phyloP scores from a whole-genome alignment of 2,329 filamentous ascomycete genomes.

The Acrodontium crateriforme region DNA sequence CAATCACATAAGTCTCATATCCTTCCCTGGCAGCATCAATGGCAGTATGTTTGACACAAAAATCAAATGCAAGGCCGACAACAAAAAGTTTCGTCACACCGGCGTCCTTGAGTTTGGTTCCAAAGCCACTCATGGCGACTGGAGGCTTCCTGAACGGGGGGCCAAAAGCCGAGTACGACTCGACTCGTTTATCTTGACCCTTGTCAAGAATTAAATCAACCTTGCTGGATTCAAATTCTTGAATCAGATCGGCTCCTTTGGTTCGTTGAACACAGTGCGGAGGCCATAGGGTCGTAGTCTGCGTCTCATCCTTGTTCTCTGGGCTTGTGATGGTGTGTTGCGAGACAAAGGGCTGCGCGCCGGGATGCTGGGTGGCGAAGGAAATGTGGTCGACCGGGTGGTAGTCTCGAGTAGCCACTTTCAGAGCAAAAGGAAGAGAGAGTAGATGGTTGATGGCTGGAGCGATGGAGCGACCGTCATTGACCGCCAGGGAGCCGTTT shows the following conservation, averaged over 20 bases:
- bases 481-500: slow-evolving; percentile 71
- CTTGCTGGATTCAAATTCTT: slow-evolving; percentile 48
- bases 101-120: slow-evolving; percentile 39
- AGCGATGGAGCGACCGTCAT: slow-evolving; percentile 55
- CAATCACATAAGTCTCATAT: slow-evolving; percentile 62
- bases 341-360: slow-evolving; percentile 55
- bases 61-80: slow-evolving; percentile 77
- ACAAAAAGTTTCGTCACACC: slow-evolving; percentile 68
- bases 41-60: slow-evolving; percentile 74
- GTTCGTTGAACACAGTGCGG: slow-evolving; percentile 73
- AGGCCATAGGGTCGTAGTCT: slow-evolving; percentile 63
- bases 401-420: slow-evolving; percentile 83
- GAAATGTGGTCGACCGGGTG: slow-evolving; percentile 76
- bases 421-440: slow-evolving; percentile 52
- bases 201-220: slow-evolving; percentile 64
- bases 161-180: slow-evolving; percentile 91
- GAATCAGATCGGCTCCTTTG: slow-evolving; percentile 56
- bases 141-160: slow-evolving; percentile 56
- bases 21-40: slow-evolving; percentile 63
- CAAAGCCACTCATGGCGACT: slow-evolving; percentile 49
- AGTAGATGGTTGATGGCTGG: slow-evolving; percentile 64
- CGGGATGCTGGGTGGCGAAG: slow-evolving; percentile 66
- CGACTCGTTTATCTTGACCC: slow-evolving; percentile 57
- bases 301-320: slow-evolving; percentile 48
- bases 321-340: slow-evolving; percentile 53